Evolutionary conservation across 2,329 filamentous ascomycete genomes (phyloP).

Genomic region (Fusarium poae): DNA sequence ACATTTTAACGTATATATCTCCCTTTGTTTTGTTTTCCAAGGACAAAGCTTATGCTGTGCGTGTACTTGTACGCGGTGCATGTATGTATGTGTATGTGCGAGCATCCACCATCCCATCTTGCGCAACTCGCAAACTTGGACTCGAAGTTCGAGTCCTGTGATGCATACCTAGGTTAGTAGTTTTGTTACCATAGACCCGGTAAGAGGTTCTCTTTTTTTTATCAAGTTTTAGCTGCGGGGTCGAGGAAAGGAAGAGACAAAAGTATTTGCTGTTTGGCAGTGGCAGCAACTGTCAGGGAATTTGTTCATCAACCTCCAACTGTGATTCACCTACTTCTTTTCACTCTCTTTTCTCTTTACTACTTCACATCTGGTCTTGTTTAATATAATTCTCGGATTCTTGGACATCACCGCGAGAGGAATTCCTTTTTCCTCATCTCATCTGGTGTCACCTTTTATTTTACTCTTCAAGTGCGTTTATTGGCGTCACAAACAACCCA

Average conservation of each 20-base stretch:
- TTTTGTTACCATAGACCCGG: slow-evolving; percentile 11
- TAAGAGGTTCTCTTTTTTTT: neutral
- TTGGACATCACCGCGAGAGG: slow-evolving; percentile 10
- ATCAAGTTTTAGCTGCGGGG: neutral
- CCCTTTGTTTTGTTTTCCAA: neutral
- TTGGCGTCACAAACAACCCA: slow-evolving; percentile 32
- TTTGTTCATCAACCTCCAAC: neutral
- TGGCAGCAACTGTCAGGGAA: slow-evolving; percentile 23
- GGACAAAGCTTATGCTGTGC: slow-evolving; percentile 29
- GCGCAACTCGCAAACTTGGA: slow-evolving; percentile 44
- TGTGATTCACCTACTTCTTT: neutral
- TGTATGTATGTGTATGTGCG: slow-evolving; percentile 16
- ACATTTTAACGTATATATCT: neutral
- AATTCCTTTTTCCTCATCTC: slow-evolving; percentile 14
- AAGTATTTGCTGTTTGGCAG: slow-evolving; percentile 2
- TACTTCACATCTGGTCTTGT: neutral
- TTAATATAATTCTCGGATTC: neutral
- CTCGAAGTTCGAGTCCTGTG: slow-evolving; percentile 40
- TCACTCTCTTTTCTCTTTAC: neutral
- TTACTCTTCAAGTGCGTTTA: slow-evolving; percentile 10
- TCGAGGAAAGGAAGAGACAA: neutral
- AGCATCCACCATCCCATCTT: slow-evolving; percentile 22
- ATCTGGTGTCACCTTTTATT: slow-evolving; percentile 37
- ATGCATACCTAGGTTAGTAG: neutral
- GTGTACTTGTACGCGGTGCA: slow-evolving; percentile 22